Evolutionary conservation across 129 eudicot genomes (phyloP).

Genomic region (Oenanthe sinensis): DNA sequence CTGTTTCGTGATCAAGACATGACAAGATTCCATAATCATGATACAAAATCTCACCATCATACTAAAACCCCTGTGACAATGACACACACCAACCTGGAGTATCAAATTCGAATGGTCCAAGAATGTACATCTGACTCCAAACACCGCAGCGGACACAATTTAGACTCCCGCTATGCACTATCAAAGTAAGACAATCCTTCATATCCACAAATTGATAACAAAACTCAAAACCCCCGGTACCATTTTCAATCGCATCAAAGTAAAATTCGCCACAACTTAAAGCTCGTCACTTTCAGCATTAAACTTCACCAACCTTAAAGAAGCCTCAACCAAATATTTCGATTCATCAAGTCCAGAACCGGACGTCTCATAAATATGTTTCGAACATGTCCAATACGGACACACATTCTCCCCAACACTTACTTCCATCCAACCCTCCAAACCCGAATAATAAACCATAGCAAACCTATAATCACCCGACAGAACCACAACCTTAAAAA

Average conservation of each 20-base stretch:
- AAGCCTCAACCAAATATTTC: too few species aligned
- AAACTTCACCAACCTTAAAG: neutral
- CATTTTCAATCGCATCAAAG: neutral
- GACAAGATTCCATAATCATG: neutral
- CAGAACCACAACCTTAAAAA: too few species aligned
- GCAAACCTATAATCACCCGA: too few species aligned
- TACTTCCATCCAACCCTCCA: too few species aligned
- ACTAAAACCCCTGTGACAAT: neutral
- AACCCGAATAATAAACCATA: too few species aligned
- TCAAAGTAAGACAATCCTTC: neutral
- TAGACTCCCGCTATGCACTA: neutral
- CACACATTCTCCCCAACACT: too few species aligned
- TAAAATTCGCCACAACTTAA: neutral
- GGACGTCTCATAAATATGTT: too few species aligned
- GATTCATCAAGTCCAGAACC: too few species aligned
- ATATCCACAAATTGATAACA: neutral
- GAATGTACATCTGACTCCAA: neutral
- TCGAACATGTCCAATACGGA: too few species aligned
- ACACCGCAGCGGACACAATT: neutral
- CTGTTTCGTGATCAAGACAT: too few species aligned
- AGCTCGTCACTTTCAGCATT: neutral
- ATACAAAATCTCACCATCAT: neutral
- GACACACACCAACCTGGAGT: neutral
- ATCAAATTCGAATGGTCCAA: neutral
- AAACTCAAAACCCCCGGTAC: too few species aligned